Evolutionary conservation across 768 basidiomycete species (phyloP).

Genomic region (Lyophyllum decastes): DNA sequence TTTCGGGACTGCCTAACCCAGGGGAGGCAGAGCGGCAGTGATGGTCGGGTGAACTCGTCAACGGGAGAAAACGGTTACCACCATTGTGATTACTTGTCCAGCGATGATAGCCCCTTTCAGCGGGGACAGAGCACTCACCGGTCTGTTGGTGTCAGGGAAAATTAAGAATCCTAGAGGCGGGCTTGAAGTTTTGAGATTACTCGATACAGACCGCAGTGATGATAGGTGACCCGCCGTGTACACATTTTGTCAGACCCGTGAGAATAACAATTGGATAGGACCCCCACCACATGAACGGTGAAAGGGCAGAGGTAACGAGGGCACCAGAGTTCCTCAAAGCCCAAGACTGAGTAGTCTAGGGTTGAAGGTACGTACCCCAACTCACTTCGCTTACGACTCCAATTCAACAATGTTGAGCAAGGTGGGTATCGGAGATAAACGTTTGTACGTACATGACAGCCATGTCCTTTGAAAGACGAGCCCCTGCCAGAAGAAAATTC

Average conservation of each 20-base stretch:
- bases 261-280: neutral
- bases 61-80: neutral
- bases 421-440: too few species aligned
- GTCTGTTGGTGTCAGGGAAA: neutral
- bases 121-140: neutral
- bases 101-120: neutral
- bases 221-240: neutral
- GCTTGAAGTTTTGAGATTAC: neutral
- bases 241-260: neutral
- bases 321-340: neutral
- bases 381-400: too few species aligned
- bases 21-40: neutral
- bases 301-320: neutral
- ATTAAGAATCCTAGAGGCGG: neutral
- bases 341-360: neutral
- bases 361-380: too few species aligned
- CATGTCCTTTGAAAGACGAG: too few species aligned
- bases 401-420: too few species aligned
- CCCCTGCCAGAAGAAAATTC: too few species aligned
- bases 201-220: neutral
- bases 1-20: neutral
- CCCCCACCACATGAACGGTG: neutral
- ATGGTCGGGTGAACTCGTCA: neutral
- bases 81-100: neutral
- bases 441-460: too few species aligned